Base-by-base conservation (phyloP, 179 eudicot species). In the Camellia oleifera region DNA sequence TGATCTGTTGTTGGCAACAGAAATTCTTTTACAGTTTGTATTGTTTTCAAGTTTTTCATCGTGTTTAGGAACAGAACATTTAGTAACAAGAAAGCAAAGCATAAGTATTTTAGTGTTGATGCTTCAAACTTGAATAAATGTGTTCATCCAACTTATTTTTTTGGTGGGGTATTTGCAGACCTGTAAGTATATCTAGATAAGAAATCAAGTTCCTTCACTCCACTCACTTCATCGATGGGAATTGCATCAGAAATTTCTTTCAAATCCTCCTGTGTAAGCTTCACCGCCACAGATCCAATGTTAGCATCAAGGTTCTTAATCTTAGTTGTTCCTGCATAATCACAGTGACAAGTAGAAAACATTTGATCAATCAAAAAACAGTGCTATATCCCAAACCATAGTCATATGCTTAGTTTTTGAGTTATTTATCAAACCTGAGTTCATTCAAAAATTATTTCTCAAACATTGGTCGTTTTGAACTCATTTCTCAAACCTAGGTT, bases 291-390 rank as follows among this genome's bases (percentile, higher is more conserved):
- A 54, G 91, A 82, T 13, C 86, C 85, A 7, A 87, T 73, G 80
- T 91, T 91, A 13, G 62, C 62, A 63, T 88, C 89, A 78, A 88
- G 85, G 83, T 91, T 88, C 82, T 83, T 86, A 69, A 87, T 85
- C 79, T 88, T 88, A 23, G 88, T 91, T 65, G 94, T 89, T 63
- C 92, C 91, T 91, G 78, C 11, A 32, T 44, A 54, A 32, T 61
- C 4, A n/a, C 20, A 26, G 12, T 5, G 74, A 17, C 11, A 11
- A 26, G 23, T 23, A 64, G 10, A 64, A 32, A 64, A 72, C 44
- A 20, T 56, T 50, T 20, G 23, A 54, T 52, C 18, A 48, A 26
- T 7, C 60, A 72, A 52, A 72, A 72, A 5, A 2, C 4, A 1
- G 44, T 6, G 23, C 65, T 2, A 6, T 17, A 6, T 4, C 65